These are phyloP conservation scores for Apiospora saccharicola DNA, from an alignment of 2,329 filamentous ascomycete species.

Conservation along the genomic window DNA sequence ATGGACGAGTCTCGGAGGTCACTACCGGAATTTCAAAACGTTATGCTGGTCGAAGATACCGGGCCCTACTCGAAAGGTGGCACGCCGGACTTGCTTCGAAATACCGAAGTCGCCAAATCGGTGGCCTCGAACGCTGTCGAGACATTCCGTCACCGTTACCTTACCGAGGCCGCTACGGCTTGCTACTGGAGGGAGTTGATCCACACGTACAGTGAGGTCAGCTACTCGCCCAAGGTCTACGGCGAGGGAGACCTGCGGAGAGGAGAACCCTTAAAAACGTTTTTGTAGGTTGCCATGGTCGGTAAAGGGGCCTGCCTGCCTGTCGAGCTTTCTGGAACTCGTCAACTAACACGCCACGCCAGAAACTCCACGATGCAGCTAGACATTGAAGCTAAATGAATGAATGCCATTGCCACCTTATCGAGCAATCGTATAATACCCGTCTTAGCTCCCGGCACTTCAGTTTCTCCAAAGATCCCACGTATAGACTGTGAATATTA, in stretches of 20 bases:
- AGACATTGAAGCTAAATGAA: background rate
- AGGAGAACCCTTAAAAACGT: background rate
- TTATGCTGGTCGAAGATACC: slow-evolving; percentile 3
- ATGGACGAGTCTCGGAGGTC: background rate
- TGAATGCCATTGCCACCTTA: background rate
- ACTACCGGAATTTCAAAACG: background rate
- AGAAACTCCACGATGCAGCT: background rate
- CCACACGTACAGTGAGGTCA: slow-evolving; percentile 1
- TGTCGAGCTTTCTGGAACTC: background rate
- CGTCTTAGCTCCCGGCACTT: background rate
- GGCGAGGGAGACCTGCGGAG: background rate
- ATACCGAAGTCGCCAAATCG: background rate
- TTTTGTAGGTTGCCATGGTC: background rate
- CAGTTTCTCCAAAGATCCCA: background rate
- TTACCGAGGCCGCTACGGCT: slow-evolving; percentile 12
- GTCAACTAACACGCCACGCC: background rate
- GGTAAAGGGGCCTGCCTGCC: background rate
- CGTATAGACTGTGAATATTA: background rate
- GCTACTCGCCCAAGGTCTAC: slow-evolving; percentile 2
- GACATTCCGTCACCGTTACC: slow-evolving; percentile 23
- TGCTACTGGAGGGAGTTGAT: slow-evolving; percentile 22
- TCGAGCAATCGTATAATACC: background rate
- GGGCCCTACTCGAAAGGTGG: background rate
- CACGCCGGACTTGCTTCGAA: background rate
- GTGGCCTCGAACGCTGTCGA: slow-evolving; percentile 14